Conservation (phyloP, 1,139 yeast species). For the Hemisphaericaspora xylanilytica region DNA sequence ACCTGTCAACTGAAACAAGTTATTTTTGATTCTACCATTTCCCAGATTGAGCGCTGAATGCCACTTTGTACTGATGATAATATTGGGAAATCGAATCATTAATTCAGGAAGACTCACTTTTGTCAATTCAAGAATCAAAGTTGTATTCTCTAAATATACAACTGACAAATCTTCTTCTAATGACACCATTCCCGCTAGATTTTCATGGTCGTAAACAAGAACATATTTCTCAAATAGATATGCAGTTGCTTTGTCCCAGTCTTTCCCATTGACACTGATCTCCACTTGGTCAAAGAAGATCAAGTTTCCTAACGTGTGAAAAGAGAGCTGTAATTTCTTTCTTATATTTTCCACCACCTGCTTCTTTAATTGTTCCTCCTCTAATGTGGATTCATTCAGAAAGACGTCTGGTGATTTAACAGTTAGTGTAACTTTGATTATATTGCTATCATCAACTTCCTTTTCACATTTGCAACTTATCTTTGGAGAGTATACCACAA, state of each 20-base stretch:
- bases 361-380: constrained; percentile 16
- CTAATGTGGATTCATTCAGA: constrained; percentile 5
- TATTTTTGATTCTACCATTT: constrained; percentile 16
- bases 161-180: constrained; percentile 30
- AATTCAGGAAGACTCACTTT: constrained; percentile 47
- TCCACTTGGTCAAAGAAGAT: constrained; percentile 45
- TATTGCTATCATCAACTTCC: constrained; percentile 15
- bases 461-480: constrained; percentile 17
- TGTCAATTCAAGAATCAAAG: constrained; percentile 37
- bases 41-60: constrained; percentile 24
- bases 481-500: constrained; percentile 18
- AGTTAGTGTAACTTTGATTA: constrained; percentile 23
- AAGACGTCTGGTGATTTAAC: constrained; percentile 27
- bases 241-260: constrained; percentile 36
- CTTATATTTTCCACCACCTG: constrained; percentile 13
- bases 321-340: constrained; percentile 13
- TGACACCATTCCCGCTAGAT: constrained; percentile 32
- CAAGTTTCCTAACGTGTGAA: constrained; percentile 24
- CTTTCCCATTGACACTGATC: constrained; percentile 34
- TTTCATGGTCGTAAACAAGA: constrained; percentile 35
- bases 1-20: constrained; percentile 48
- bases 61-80: constrained; percentile 44
- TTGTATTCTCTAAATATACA: constrained; percentile 24
- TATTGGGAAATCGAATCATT: constrained; percentile 33
- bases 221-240: constrained; percentile 41